Evolutionary conservation across 805 yeast genomes (phyloP).

Genomic region (Cyberlindnera veronae): DNA sequence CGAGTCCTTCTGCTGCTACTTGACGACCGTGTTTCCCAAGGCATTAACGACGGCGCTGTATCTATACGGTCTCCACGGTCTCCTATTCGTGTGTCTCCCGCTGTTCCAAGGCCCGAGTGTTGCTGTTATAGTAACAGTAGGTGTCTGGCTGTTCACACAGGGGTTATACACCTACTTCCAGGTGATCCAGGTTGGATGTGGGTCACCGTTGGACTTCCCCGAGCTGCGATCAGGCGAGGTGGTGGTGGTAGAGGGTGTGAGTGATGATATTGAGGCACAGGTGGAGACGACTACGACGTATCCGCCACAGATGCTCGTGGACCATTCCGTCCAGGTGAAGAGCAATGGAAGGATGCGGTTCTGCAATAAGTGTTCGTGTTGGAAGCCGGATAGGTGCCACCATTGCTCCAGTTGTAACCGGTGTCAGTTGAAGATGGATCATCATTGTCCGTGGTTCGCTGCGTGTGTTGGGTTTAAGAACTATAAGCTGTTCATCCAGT

Average conservation of each 20-base stretch:
- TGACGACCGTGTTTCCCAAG: slow-evolving; percentile 47
- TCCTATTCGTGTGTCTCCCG: slow-evolving; percentile 26
- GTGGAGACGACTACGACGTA: slow-evolving; percentile 2
- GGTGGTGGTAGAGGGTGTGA: neutral
- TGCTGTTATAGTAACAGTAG: slow-evolving; percentile 23
- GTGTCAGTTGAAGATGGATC: slow-evolving; percentile 87
- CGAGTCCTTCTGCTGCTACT: slow-evolving; percentile 32
- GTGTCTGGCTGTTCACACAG: slow-evolving; percentile 31
- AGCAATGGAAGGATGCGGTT: slow-evolving; percentile 63
- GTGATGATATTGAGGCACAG: slow-evolving; percentile 21
- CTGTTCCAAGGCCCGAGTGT: slow-evolving; percentile 19
- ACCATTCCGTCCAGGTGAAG: slow-evolving; percentile 43
- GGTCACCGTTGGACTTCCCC: slow-evolving; percentile 59
- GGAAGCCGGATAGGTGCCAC: slow-evolving; percentile 85
- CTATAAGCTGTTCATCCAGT: slow-evolving; percentile 77
- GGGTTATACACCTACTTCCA: slow-evolving; percentile 49
- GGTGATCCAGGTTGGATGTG: slow-evolving; percentile 55
- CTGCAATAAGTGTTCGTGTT: slow-evolving; percentile 65
- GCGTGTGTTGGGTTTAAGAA: slow-evolving; percentile 80
- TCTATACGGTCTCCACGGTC: slow-evolving; percentile 46
- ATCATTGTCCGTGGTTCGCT: slow-evolving; percentile 94
- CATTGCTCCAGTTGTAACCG: slow-evolving; percentile 72
- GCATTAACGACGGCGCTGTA: slow-evolving; percentile 39
- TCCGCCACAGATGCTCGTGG: slow-evolving; percentile 42
- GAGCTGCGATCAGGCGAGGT: slow-evolving; percentile 30